Evolutionary conservation across 352 stramenopile genomes (phyloP).

Genomic region (Peronospora farinosa): DNA sequence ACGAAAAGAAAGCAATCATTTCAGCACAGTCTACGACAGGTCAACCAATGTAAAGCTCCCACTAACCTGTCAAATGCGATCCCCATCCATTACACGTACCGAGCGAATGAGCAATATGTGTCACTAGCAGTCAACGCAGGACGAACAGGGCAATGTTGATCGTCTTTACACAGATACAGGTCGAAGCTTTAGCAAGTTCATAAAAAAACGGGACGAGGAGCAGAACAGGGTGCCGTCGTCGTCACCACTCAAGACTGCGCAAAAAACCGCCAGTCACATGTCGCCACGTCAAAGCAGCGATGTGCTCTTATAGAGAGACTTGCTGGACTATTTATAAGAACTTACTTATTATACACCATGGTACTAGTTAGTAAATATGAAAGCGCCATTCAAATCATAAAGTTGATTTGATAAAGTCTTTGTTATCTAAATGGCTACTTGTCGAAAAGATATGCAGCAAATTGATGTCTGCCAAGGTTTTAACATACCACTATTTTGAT

Average conservation of each 20-base stretch:
- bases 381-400: too few species aligned
- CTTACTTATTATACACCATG: too few species aligned
- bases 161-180: constrained; percentile 5
- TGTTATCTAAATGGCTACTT: constrained; percentile 5
- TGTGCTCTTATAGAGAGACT: constrained; percentile 31
- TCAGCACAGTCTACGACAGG: constrained; percentile 1
- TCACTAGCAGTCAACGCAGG: background rate
- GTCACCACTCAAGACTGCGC: background rate
- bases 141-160: background rate
- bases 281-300: constrained; percentile 28
- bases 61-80: constrained; percentile 12
- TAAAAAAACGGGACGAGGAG: background rate
- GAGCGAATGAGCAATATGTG: constrained; percentile 20
- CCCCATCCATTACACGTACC: constrained; percentile 30
- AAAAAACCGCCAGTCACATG: constrained; percentile 32
- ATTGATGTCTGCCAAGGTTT: background rate
- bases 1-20: constrained; percentile 10
- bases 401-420: too few species aligned
- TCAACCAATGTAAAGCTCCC: too few species aligned
- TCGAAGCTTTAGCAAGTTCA: background rate
- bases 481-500: too few species aligned
- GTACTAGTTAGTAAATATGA: too few species aligned
- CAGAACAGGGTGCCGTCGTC: background rate
- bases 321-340: constrained; percentile 5
- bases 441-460: background rate